phyloP scores from a whole-genome alignment of 352 stramenopile species.

The Pythium guiyangense region DNA sequence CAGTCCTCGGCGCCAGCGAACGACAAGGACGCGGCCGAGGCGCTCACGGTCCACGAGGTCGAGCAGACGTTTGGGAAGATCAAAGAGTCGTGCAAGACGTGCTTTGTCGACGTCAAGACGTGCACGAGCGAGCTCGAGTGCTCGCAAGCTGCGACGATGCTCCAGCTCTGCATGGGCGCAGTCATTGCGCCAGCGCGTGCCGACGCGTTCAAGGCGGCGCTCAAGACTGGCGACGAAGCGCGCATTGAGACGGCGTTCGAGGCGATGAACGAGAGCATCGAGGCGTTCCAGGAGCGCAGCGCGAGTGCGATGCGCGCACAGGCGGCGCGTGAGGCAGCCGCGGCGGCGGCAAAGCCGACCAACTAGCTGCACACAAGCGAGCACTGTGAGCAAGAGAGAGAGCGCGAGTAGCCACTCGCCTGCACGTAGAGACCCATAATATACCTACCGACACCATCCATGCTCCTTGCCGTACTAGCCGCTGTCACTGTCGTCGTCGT shows the following conservation, averaged over 20 bases:
- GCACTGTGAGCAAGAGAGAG: background rate
- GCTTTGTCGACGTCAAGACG: conserved; percentile 71
- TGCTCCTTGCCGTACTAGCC: no score
- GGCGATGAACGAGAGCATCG: conserved; percentile 65
- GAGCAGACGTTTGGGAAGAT: conserved; percentile 81
- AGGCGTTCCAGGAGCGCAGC: conserved; percentile 79
- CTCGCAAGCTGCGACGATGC: conserved; percentile 77
- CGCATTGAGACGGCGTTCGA: conserved; percentile 74
- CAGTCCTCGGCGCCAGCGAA: conserved; percentile 14
- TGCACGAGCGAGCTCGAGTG: conserved; percentile 79
- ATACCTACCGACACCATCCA: conserved; percentile 10
- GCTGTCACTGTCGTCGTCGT: conserved; percentile 33
- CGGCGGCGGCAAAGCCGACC: conserved; percentile 20
- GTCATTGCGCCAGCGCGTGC: conserved; percentile 80
- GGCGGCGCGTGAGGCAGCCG: conserved; percentile 61
- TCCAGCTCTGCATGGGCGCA: conserved; percentile 88
- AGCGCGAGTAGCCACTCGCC: background rate
- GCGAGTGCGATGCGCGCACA: conserved; percentile 68
- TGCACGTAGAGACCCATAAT: conserved; percentile 7
- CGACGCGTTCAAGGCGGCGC: conserved; percentile 54
- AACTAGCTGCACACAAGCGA: background rate
- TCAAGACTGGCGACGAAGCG: conserved; percentile 59
- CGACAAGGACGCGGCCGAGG: conserved; percentile 35
- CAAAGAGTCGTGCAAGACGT: conserved; percentile 79
- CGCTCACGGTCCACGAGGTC: conserved; percentile 66